A percentile compares a stretch with the other conserved stretches of the same genome.
Conservation (phyloP, 176 grass and related monocot genomes). For the Carex myosuroides region DNA sequence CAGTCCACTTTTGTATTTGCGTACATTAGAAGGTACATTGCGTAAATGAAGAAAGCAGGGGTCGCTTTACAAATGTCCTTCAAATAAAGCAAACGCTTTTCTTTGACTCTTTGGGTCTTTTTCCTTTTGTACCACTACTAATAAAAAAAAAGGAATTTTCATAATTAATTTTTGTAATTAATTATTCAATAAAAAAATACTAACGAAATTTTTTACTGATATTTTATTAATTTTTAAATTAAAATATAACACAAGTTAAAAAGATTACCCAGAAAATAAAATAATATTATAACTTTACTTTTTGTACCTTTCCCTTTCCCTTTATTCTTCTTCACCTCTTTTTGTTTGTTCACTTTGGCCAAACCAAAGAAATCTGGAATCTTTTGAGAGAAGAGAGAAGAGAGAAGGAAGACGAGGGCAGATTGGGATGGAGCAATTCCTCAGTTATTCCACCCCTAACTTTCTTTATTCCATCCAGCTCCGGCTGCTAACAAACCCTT, state of each 20-base stretch:
- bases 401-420: too few relatives aligned
- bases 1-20: not conserved
- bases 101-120: not conserved
- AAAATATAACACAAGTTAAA: too few relatives aligned
- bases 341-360: too few relatives aligned
- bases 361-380: conserved; percentile 2
- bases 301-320: too few relatives aligned
- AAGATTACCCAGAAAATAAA: too few relatives aligned
- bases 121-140: not conserved
- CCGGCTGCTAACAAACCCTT: not conserved
- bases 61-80: not conserved
- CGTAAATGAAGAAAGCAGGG: conserved; percentile 7
- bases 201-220: too few relatives aligned
- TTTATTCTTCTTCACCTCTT: too few relatives aligned
- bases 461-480: not conserved
- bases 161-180: too few relatives aligned
- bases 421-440: conserved; percentile 2
- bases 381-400: not conserved
- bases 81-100: not conserved
- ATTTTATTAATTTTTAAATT: too few relatives aligned
- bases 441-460: conserved; percentile 4
- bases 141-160: too few relatives aligned
- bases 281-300: too few relatives aligned
- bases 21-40: not conserved
- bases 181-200: too few relatives aligned